Base-by-base conservation (phyloP, 176 grass and related monocot species). In the Oryza australiensis region DNA sequence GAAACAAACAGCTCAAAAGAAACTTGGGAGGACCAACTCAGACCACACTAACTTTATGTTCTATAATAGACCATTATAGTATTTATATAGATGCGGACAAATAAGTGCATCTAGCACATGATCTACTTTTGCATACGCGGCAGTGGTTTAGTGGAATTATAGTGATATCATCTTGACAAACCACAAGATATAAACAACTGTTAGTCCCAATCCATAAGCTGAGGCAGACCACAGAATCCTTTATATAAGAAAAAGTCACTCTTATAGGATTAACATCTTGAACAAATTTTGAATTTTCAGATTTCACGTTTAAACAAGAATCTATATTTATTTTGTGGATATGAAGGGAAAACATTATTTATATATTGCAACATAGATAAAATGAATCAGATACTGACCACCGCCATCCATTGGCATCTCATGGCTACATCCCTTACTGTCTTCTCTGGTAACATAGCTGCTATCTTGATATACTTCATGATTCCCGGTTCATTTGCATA, bases 391-490 rank as follows among this genome's bases (percentile, higher is more conserved):
- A 74, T 76, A 91, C 85, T 93, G 85, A 99, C 97, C 81, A 73
- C 97, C 78, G 76, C 87, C 85, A 99, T 89, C 97, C 97, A 99
- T 60, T 91, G 91, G 66, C 91, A 99, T 77, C 97, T 94, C 89
- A 99, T 99, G 45, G 91, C 97, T 74, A 99, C 97, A 87, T 99
- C 97, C 76, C 97, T 91, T 89, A 96, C 97, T 64, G 97, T 99
- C 84, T 99, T 99, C 12, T 94, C 89, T 64, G 87, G 93, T 43
- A 99, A 83, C 70, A 22, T 68, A 74, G 97, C 85, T 86, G 97
- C 97, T 89, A 99, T 86, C 85, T 96, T 99, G 76, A 99, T 90
- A 83, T 99, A 99, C 71, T 95, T 99, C 93, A 99, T 92, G 71
- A 99, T 94, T 87, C 80, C 89, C 1, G 85, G 89, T 88, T 94